phyloP scores from a whole-genome alignment of 2,329 filamentous ascomycete genomes.

The Fusarium longipes region DNA sequence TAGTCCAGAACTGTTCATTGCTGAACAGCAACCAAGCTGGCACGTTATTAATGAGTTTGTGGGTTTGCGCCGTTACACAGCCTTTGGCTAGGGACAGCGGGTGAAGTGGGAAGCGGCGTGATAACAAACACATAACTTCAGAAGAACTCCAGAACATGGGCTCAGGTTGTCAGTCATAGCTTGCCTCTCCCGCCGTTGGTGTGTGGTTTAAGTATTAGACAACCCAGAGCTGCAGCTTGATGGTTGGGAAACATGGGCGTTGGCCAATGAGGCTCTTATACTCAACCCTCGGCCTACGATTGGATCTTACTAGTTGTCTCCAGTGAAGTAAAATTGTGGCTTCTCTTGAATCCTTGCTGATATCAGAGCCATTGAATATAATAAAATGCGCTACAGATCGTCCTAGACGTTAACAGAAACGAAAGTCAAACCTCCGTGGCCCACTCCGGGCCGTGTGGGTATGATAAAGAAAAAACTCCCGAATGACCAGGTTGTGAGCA shows the following conservation, averaged over 20 bases:
- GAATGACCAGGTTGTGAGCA: conserved; percentile 35
- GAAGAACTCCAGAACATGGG: neutral
- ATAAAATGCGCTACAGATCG: conserved; percentile 8
- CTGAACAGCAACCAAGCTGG: conserved; percentile 1
- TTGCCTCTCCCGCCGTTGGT: neutral
- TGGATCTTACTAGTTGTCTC: neutral
- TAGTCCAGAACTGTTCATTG: neutral
- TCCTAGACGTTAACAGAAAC: conserved; percentile 1
- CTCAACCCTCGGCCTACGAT: conserved; percentile 8
- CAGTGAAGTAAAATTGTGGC: neutral
- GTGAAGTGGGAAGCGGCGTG: conserved; percentile 10
- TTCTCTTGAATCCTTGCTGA: neutral
- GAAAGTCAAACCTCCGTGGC: conserved; percentile 22
- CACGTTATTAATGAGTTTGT: conserved; percentile 6
- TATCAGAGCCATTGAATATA: conserved; percentile 3
- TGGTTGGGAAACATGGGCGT: neutral
- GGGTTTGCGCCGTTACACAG: conserved; percentile 27
- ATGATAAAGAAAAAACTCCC: conserved; percentile 31
- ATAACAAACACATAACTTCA: neutral
- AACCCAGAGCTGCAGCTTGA: conserved; percentile 1
- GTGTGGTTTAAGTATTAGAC: neutral
- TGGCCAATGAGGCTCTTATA: conserved; percentile 27
- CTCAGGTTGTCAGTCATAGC: neutral
- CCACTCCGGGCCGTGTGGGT: conserved; percentile 35
- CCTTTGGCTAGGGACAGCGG: conserved; percentile 9